These are phyloP conservation scores for Scleromitrula shiraiana DNA, from an alignment of 2,329 filamentous ascomycete species.

Conservation along the genomic window DNA sequence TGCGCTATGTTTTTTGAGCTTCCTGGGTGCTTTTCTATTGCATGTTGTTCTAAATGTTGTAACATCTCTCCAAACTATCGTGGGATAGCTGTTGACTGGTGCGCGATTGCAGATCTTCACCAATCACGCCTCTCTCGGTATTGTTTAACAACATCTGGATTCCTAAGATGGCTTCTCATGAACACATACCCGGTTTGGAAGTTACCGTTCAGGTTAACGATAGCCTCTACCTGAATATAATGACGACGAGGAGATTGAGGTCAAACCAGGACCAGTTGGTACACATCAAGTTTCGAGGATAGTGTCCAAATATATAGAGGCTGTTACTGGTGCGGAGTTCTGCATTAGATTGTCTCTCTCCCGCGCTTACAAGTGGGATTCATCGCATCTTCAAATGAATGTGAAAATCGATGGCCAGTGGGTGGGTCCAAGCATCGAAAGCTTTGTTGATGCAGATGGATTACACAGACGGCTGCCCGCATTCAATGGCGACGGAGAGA, in stretches of 20 bases:
- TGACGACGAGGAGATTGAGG: slow-evolving; percentile 7
- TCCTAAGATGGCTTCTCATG: neutral
- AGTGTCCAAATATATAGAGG: slow-evolving; percentile 6
- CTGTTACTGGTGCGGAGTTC: slow-evolving; percentile 1
- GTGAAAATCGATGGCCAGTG: neutral
- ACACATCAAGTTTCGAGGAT: neutral
- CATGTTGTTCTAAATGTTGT: too few relatives aligned
- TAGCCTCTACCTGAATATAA: neutral
- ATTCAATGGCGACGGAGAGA: too few relatives aligned
- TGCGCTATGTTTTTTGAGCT: too few relatives aligned
- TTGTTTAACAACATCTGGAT: too few relatives aligned
- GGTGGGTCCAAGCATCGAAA: neutral
- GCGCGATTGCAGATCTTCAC: too few relatives aligned
- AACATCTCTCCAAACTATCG: too few relatives aligned
- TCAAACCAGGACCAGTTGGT: neutral
- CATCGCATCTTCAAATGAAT: neutral
- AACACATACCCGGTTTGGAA: neutral
- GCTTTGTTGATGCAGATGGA: too few relatives aligned
- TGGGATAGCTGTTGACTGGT: too few relatives aligned
- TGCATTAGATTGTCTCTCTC: neutral
- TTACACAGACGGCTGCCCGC: too few relatives aligned
- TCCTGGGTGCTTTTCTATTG: too few relatives aligned
- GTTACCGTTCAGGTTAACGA: neutral
- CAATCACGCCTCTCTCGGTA: too few relatives aligned
- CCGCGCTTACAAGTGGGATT: neutral